Evolutionary conservation across 2,329 filamentous ascomycete genomes (phyloP).

Genomic region (Hawksworthiomyces lignivorus): DNA sequence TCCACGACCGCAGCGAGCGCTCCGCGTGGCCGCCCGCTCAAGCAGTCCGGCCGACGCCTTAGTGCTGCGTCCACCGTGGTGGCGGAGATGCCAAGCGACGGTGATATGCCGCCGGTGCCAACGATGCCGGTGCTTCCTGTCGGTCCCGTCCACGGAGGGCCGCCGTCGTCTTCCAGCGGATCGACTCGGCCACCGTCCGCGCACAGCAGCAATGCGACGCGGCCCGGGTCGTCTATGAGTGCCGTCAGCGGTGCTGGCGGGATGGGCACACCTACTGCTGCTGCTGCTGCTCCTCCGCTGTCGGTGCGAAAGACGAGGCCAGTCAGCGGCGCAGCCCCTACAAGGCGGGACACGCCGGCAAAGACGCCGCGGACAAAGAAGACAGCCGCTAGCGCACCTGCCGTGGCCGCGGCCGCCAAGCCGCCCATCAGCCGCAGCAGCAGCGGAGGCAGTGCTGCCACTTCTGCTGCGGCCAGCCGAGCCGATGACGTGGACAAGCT

Average conservation of each 20-base stretch:
- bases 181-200: conserved; percentile 32
- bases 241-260: conserved; percentile 23
- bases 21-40: conserved; percentile 18
- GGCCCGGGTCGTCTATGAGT: conserved; percentile 36
- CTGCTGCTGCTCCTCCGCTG: conserved; percentile 22
- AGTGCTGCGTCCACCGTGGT: conserved; percentile 37
- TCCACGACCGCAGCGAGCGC: conserved; percentile 17
- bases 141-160: conserved; percentile 15
- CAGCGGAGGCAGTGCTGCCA: neutral
- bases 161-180: conserved; percentile 10
- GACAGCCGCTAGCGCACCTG: neutral
- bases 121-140: neutral
- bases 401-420: neutral
- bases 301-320: conserved; percentile 54
- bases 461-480: conserved; percentile 10
- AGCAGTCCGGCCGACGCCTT: conserved; percentile 38
- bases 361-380: conserved; percentile 20
- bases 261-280: too few species aligned
- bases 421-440: conserved; percentile 5
- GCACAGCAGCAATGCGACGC: conserved; percentile 23
- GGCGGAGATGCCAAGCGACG: conserved; percentile 19
- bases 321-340: conserved; percentile 30
- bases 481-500: conserved; percentile 45
- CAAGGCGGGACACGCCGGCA: conserved; percentile 31
- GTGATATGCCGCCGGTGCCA: neutral